phyloP scores from a whole-genome alignment of 140 eudicot species.

The Senecio squalidus region DNA sequence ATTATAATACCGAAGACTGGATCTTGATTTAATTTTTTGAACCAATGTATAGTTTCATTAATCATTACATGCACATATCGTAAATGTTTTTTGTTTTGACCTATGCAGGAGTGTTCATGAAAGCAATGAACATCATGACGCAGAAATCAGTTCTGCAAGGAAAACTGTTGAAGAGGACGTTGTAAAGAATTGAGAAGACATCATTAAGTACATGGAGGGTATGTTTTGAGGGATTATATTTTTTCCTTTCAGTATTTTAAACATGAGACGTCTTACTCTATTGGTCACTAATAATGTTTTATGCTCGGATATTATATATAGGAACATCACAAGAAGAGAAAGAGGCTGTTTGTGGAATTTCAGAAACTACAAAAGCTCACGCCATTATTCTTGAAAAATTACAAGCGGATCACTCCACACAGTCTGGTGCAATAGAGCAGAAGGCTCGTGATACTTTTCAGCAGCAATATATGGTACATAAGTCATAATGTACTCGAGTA shows the following conservation, averaged over 20 bases:
- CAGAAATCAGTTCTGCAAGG: slow-evolving; percentile 59
- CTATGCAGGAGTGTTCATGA: slow-evolving; percentile 45
- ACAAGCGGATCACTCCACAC: slow-evolving; percentile 51
- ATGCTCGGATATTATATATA: slow-evolving; percentile 10
- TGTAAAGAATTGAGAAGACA: slow-evolving; percentile 41
- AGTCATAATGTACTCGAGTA: too few species aligned
- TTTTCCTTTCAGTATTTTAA: neutral
- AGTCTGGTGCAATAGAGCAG: slow-evolving; percentile 48
- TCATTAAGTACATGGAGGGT: slow-evolving; percentile 59
- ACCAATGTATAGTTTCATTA: neutral
- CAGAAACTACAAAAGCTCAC: slow-evolving; percentile 49
- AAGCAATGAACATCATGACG: slow-evolving; percentile 57
- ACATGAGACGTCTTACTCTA: too few species aligned
- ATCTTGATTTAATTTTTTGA: too few species aligned
- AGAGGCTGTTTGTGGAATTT: slow-evolving; percentile 42
- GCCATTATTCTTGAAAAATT: slow-evolving; percentile 45
- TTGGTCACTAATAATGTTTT: neutral
- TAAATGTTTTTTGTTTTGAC: neutral
- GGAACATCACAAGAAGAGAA: slow-evolving; percentile 65
- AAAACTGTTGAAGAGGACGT: slow-evolving; percentile 60
- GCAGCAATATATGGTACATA: slow-evolving; percentile 82
- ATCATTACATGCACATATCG: too few species aligned
- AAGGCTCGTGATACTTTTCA: slow-evolving; percentile 65
- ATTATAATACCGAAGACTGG: too few species aligned
- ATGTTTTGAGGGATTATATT: slow-evolving; percentile 3